Percentiles rank a stretch among this genome's conserved stretches.
Conservation (phyloP, 768 basidiomycete genomes). For the Lactifluus piperatus region DNA sequence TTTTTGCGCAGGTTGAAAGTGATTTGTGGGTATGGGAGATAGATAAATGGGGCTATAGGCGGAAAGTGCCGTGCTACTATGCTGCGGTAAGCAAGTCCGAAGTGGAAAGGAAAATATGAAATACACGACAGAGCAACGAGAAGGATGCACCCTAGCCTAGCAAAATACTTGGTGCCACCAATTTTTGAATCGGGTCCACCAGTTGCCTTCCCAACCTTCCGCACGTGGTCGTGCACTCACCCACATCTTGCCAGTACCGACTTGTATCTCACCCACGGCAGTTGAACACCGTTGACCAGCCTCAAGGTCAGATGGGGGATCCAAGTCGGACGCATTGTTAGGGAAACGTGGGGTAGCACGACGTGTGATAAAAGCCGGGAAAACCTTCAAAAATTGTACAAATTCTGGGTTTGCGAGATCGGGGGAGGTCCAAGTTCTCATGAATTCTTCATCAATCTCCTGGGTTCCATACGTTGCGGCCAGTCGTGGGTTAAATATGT, state of each 20-base stretch:
- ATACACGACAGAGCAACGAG: neutral
- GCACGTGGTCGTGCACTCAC: conserved; percentile 50
- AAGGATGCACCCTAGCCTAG: conserved; percentile 32
- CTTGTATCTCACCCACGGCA: conserved; percentile 50
- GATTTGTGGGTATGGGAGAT: conserved; percentile 1
- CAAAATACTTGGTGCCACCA: conserved; percentile 81
- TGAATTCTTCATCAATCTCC: conserved; percentile 38
- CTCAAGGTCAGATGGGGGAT: conserved; percentile 51
- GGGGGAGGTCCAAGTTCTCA: conserved; percentile 77
- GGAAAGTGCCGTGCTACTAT: neutral
- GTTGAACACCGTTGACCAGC: conserved; percentile 52
- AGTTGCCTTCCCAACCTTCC: conserved; percentile 63
- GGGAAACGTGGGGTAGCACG: conserved; percentile 69
- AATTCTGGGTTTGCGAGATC: conserved; percentile 72
- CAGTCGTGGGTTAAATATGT: conserved; percentile 22
- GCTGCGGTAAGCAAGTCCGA: neutral
- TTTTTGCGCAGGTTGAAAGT: conserved; percentile 6
- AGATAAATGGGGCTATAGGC: neutral
- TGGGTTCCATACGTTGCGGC: conserved; percentile 27
- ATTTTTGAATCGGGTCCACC: conserved; percentile 68
- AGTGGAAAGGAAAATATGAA: neutral
- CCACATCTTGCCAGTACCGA: conserved; percentile 85
- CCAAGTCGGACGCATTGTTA: conserved; percentile 22
- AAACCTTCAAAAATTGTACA: conserved; percentile 55
- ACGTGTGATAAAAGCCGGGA: conserved; percentile 69